A percentile compares a stretch with the other conserved stretches of the same genome.
Conservation (phyloP, 371 early-diverging fungal genomes). For the Syncephalis fuscata region DNA sequence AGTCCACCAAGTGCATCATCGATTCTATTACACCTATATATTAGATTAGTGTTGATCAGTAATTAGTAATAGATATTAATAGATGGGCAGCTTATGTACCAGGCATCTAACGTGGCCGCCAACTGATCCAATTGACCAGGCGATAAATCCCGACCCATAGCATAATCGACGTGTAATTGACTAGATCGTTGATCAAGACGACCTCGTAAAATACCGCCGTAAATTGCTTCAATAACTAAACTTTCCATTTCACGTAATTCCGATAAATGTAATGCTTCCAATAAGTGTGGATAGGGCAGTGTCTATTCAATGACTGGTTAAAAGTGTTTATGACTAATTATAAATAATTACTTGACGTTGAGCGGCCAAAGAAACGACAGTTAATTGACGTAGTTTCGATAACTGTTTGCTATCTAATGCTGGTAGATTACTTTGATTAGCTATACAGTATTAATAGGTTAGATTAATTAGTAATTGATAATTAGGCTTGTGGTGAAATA, state of each 20-base stretch:
- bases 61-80: too few relatives aligned
- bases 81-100: constrained; percentile 20
- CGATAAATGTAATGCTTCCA: constrained; percentile 42
- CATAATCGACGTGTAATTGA: constrained; percentile 54
- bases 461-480: background rate
- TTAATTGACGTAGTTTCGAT: constrained; percentile 54
- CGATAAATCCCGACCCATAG: constrained; percentile 67
- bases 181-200: constrained; percentile 65
- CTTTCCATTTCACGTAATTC: constrained; percentile 71
- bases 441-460: constrained; percentile 12
- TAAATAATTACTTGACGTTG: constrained; percentile 25
- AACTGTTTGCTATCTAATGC: constrained; percentile 34
- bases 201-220: constrained; percentile 54
- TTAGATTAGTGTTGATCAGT: background rate
- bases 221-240: constrained; percentile 71
- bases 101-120: constrained; percentile 28
- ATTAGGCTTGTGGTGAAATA: background rate
- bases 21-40: background rate
- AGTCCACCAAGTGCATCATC: too few relatives aligned
- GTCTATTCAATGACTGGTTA: constrained; percentile 19
- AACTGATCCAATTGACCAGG: constrained; percentile 40
- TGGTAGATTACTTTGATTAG: constrained; percentile 30
- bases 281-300: constrained; percentile 39
- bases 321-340: background rate
- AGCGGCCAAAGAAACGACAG: constrained; percentile 58